Evolutionary conservation across 352 stramenopile species (phyloP).

Genomic region (Pythium vanterpoolii): DNA sequence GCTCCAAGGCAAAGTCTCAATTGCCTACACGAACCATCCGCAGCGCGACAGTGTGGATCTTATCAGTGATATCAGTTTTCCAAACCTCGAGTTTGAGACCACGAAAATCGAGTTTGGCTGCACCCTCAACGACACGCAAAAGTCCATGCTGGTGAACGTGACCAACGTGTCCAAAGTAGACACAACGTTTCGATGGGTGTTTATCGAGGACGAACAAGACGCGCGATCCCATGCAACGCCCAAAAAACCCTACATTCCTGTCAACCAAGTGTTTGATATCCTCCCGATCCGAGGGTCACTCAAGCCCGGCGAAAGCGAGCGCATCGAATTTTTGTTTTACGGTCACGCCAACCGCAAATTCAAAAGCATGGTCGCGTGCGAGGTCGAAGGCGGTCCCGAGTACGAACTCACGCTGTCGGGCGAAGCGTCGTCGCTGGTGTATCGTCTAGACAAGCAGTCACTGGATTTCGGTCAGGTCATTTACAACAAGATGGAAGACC

Average conservation of each 20-base stretch:
- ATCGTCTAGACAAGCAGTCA: constrained; percentile 86
- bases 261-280: constrained; percentile 95
- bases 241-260: constrained; percentile 86
- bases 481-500: constrained; percentile 91
- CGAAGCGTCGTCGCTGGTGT: constrained; percentile 91
- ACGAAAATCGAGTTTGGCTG: constrained; percentile 92
- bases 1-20: constrained; percentile 80
- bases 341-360: constrained; percentile 92
- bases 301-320: constrained; percentile 85
- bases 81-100: constrained; percentile 92
- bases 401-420: constrained; percentile 89
- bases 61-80: constrained; percentile 91
- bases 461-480: constrained; percentile 93
- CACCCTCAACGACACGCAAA: constrained; percentile 94
- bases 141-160: constrained; percentile 78
- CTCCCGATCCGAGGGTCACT: constrained; percentile 88
- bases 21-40: constrained; percentile 87
- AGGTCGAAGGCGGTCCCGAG: constrained; percentile 92
- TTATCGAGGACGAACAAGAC: constrained; percentile 91
- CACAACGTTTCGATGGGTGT: constrained; percentile 91
- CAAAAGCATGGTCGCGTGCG: constrained; percentile 82
- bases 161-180: constrained; percentile 91
- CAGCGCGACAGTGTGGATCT: constrained; percentile 89
- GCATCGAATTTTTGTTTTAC: constrained; percentile 93
- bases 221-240: constrained; percentile 41